phyloP scores from a whole-genome alignment of 305 asterid genomes.

The Fraxinus sp. region DNA sequence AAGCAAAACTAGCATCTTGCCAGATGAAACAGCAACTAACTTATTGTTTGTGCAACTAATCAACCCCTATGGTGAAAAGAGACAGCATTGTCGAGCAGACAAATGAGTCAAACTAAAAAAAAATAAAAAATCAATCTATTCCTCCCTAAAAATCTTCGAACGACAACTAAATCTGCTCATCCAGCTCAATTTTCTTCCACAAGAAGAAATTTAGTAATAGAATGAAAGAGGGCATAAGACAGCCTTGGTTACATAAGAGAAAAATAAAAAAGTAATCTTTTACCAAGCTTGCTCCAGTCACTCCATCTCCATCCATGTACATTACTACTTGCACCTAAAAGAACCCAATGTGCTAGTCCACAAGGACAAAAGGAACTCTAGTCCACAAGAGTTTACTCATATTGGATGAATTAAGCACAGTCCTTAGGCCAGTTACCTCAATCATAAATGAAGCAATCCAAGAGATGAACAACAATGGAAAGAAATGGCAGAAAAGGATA shows the following conservation, averaged over 20 bases:
- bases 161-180: neutral
- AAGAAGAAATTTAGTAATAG: neutral
- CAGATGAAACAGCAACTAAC: neutral
- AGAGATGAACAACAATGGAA: neutral
- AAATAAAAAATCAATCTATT: neutral
- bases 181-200: neutral
- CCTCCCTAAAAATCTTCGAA: constrained; percentile 5
- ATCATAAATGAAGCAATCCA: neutral
- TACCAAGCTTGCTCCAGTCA: neutral
- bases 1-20: neutral
- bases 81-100: neutral
- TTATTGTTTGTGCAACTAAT: neutral
- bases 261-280: neutral
- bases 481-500: neutral
- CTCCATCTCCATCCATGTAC: neutral
- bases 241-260: neutral
- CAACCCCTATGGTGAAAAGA: neutral
- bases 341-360: neutral
- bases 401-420: neutral
- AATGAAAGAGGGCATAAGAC: neutral
- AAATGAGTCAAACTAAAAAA: neutral
- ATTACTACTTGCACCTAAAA: neutral
- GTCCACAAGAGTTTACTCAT: neutral
- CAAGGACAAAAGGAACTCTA: neutral
- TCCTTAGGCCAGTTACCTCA: neutral